A percentile compares a stretch with the other conserved stretches of the same genome.
These are phyloP conservation scores for Coemansia sp. DNA, from an alignment of 192 early-diverging fungal species.

Conservation along the genomic window DNA sequence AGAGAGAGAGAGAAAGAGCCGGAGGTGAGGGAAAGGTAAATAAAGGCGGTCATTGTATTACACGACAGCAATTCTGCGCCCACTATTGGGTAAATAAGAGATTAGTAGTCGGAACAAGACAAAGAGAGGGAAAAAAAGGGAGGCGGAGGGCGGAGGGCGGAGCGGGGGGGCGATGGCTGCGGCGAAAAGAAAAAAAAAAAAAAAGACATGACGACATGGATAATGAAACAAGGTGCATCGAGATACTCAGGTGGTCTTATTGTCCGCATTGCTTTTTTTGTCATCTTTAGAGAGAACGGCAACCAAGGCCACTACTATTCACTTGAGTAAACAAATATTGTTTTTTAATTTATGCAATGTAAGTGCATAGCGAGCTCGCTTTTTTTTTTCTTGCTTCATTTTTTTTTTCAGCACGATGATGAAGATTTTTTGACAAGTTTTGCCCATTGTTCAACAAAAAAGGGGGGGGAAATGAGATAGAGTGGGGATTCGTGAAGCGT, in stretches of 20 bases:
- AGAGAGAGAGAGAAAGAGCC: background rate
- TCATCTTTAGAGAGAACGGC: no score
- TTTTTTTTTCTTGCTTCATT: no score
- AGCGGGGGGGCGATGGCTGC: no score
- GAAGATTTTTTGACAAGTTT: no score
- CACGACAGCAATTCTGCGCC: slow-evolving; percentile 1
- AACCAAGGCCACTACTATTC: background rate
- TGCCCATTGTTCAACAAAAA: background rate
- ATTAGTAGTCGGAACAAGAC: no score
- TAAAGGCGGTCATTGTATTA: background rate
- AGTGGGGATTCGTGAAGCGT: background rate
- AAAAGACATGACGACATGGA: no score
- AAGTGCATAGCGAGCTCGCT: background rate
- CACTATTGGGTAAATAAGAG: slow-evolving; percentile 6
- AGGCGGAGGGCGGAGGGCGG: no score
- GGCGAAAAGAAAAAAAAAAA: no score
- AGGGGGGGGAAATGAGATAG: no score
- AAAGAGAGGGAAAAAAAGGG: no score
- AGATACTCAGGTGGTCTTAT: slow-evolving; percentile 2
- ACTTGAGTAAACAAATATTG: background rate
- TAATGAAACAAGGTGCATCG: background rate
- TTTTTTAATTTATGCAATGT: slow-evolving; percentile 1
- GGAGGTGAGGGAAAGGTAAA: no score
- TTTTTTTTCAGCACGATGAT: slow-evolving; percentile 2
- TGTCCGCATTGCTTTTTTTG: background rate